These are phyloP conservation scores for Aurantiochytrium sp. DNA, from an alignment of 108 stramenopile species.

Conservation along the genomic window DNA sequence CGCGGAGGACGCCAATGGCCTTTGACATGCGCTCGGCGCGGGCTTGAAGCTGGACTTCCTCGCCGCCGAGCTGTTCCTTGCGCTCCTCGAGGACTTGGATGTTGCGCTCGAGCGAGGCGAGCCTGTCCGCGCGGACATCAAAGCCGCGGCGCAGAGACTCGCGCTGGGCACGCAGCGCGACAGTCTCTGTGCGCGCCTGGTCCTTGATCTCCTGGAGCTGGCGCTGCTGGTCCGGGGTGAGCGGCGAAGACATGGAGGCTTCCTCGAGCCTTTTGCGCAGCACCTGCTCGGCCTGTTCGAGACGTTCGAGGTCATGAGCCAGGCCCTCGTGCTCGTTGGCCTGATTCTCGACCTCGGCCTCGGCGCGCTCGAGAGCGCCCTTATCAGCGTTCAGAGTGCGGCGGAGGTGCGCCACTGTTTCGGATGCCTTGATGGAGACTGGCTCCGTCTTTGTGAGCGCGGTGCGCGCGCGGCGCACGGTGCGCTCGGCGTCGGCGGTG, in stretches of 20 bases:
- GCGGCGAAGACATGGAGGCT: background rate
- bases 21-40: slow-evolving; percentile 47
- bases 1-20: slow-evolving; percentile 58
- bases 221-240: background rate
- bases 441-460: slow-evolving; percentile 70
- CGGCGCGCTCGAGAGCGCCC: slow-evolving; percentile 56
- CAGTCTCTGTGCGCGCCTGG: background rate
- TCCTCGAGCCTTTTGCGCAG: background rate
- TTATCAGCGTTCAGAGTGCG: slow-evolving; percentile 64
- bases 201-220: slow-evolving; percentile 3
- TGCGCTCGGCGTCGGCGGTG: slow-evolving; percentile 65
- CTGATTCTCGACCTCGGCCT: slow-evolving; percentile 60
- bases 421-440: slow-evolving; percentile 60
- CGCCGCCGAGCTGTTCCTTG: background rate
- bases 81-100: background rate
- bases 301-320: background rate
- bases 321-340: background rate
- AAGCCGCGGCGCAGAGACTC: background rate
- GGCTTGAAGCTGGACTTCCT: background rate
- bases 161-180: background rate
- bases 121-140: background rate
- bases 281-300: background rate
- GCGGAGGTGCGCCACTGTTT: slow-evolving; percentile 66
- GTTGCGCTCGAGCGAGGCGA: background rate
- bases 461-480: slow-evolving; percentile 60